phyloP scores from a whole-genome alignment of 768 basidiomycete species.

The Trametes elegans region DNA sequence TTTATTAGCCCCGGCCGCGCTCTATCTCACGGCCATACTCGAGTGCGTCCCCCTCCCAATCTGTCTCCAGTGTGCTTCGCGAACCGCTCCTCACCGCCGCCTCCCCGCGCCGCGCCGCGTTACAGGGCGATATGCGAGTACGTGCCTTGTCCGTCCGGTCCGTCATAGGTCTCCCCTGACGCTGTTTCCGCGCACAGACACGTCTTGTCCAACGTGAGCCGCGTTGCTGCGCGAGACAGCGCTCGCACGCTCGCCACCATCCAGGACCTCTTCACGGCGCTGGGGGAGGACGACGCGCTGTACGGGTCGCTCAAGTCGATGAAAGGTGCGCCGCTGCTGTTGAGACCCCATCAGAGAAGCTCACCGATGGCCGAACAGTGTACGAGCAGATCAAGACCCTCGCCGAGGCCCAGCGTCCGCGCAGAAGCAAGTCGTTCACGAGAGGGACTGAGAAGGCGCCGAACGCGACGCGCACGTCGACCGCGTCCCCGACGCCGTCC shows the following conservation, averaged over 20 bases:
- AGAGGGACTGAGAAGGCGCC: constrained; percentile 46
- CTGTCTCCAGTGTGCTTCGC: constrained; percentile 18
- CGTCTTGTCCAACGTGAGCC: constrained; percentile 77
- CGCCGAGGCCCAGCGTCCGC: constrained; percentile 53
- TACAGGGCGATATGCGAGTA: constrained; percentile 85
- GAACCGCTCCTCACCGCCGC: constrained; percentile 8
- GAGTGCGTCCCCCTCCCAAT: constrained; percentile 77
- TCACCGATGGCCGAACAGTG: constrained; percentile 40
- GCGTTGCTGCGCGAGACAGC: constrained; percentile 84
- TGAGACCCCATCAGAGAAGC: no score
- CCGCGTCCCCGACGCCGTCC: constrained; percentile 38
- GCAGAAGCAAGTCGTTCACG: constrained; percentile 70
- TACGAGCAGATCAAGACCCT: constrained; percentile 76
- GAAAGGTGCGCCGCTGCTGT: constrained; percentile 81
- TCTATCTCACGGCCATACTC: constrained; percentile 90
- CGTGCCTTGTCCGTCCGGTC: constrained; percentile 30
- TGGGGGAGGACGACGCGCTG: constrained; percentile 88
- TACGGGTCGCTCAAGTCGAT: constrained; percentile 84
- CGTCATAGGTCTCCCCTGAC: not conserved
- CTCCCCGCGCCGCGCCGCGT: no score
- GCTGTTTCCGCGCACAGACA: constrained; percentile 68
- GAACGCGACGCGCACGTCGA: constrained; percentile 40
- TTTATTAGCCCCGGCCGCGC: constrained; percentile 74
- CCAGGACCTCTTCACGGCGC: constrained; percentile 81
- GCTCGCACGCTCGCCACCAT: constrained; percentile 71